Percentiles rank a stretch among this genome's conserved stretches.
phyloP scores from a whole-genome alignment of 75 land plant species.

The Azolla pinnata region DNA sequence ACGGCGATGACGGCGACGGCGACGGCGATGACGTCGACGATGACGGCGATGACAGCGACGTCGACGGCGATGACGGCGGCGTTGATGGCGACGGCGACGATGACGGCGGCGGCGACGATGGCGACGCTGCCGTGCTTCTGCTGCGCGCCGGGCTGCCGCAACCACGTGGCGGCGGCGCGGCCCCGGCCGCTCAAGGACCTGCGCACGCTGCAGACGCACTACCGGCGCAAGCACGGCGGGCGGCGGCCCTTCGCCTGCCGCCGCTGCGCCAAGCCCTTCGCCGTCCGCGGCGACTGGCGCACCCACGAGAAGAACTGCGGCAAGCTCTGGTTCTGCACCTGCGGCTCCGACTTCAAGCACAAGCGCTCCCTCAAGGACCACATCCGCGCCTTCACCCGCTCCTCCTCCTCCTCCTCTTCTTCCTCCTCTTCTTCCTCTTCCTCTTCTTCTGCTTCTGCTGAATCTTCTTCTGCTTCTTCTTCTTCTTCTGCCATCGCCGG shows the following conservation, averaged over 20 bases:
- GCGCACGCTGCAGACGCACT: conserved; percentile 53
- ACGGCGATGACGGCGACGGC: no score
- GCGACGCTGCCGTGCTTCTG: conserved; percentile 51
- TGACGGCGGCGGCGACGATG: conserved; percentile 32
- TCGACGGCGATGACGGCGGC: not conserved
- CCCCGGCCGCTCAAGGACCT: conserved; percentile 53
- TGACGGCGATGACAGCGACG: conserved; percentile 56
- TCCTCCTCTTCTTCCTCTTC: no score
- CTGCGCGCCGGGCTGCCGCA: conserved; percentile 49
- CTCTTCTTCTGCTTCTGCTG: no score
- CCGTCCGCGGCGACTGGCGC: conserved; percentile 71
- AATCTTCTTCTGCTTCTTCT: no score
- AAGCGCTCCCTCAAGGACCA: conserved; percentile 59
- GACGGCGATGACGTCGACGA: no score
- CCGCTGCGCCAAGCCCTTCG: conserved; percentile 49
- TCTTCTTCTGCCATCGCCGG: no score
- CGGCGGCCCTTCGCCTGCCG: conserved; percentile 41
- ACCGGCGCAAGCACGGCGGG: conserved; percentile 51
- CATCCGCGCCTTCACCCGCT: conserved; percentile 36
- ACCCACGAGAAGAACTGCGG: conserved; percentile 86
- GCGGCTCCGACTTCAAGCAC: conserved; percentile 62
- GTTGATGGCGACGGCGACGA: not conserved
- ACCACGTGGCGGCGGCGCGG: conserved; percentile 56
- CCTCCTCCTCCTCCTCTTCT: no score
- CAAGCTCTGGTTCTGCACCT: conserved; percentile 57